Base-by-base conservation (phyloP, 2,329 filamentous ascomycete genomes). In the Phyllosticta paracitricarpa region DNA sequence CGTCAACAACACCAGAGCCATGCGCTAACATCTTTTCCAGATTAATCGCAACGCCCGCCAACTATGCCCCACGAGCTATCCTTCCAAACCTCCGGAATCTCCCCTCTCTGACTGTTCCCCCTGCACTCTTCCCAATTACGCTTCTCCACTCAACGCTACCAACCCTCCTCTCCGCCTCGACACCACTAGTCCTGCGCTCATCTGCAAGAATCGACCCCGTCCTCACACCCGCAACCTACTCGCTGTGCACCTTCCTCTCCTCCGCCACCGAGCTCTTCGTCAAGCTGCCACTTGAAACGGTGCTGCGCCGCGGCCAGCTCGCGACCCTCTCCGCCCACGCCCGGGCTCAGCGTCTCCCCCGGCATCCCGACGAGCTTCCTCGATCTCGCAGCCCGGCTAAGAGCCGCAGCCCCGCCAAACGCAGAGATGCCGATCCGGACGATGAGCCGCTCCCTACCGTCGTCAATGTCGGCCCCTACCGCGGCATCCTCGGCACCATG, bases 401-500 rank as follows among this genome's bases (percentile, higher is more conserved):
- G 28, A 48, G 30, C 4, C 35, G 59, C 33, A 53, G 48, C 48
- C 59, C 59, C 19, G 19, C 24, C 19, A 61, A 56, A 22, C 59
- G 22, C 22, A 7, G 30, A 30, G 19, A 19, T 8, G 17, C 35
- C 8, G 10, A 35, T 8, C 30, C 51, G 7, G 51, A 61, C 10
- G 54, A 19, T 4, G 60, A 61, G 33, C 60, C 60, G 17, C 67
- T 78, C 75, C 85, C 90, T 61, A 91, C 90, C 0, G 86, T 97
- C 60, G 85, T 97, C 0, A 85, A 89, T 2, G 81, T 89, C 0
- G 92, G 91, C 2, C 84, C 84, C 3, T 99, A 96, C 72, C 81
- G 84, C 35, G 94, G 94, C n/a, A 81, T 96, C 1, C 73, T 94
- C n/a, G 89, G 91, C 2, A 97, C 93, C 2, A 92, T 97, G 83